Evolutionary conservation across 2,329 filamentous ascomycete species (phyloP), one percentile per base, ranked within the genome.

Genomic region (Aspergillus sclerotialis): DNA sequence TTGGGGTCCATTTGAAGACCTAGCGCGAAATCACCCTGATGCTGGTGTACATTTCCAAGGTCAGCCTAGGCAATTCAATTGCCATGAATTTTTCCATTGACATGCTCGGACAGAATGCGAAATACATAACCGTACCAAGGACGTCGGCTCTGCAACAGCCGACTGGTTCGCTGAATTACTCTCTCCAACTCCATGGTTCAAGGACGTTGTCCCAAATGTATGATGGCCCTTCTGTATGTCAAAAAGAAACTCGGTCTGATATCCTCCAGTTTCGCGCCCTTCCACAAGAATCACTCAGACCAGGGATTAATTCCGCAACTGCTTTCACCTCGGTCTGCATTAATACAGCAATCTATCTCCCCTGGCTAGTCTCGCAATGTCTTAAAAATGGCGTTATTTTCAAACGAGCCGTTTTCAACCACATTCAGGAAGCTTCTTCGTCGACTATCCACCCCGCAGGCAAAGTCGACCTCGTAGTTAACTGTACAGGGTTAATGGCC

Each of bases 311-410:
- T 38, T 80, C 78, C 4, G 86, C 78, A 16, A 82, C 75, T 30
- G 68, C 72, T 37, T 94, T 90, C 60, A 85, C 76, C 5, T 88
- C 83, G 0, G 79, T 94, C 28, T 94, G 87, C 64, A 88, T 94
- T 56, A 94, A 95, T 62, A 84, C 84, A 0, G 77, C 83, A 32
- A 65, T 94, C 37, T 94, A 94, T 62, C 76, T 94, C 4, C 78
- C 84, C 3, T 94, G 83, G 76, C 78, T 94, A 0, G 66, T 83
- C 0, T 81, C 82, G 0, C 80, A 90, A 63, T 92, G 85, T 56
- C 70, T 83, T 16, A 76, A 75, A 46, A 75, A 78, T 35, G 83
- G 84, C 13, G 83, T 84, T 7, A 65, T 76, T 1, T 64, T 89
- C 48, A 73, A 73, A 46, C 75, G 84, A 7, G 75, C 64, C 2